Evolutionary conservation across 2,329 filamentous ascomycete genomes (phyloP), one percentile per base, ranked within the genome.

Genomic region (Fusarium nisikadoi): DNA sequence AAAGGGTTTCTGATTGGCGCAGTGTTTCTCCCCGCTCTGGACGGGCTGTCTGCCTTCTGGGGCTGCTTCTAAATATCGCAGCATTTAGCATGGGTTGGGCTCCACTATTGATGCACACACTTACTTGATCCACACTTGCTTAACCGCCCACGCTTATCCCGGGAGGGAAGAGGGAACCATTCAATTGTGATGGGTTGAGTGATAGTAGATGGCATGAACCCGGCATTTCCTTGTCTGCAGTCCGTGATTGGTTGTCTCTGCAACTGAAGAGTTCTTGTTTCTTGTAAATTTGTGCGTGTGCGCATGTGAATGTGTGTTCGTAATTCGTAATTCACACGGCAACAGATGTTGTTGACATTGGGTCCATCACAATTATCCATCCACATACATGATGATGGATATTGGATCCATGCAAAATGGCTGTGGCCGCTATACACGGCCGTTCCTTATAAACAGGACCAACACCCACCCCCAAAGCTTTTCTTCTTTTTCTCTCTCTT

Each of bases 401-500:
- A 46, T 52, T 27, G 33, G 33, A 27, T 56, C 53, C 39, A 35
- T 27, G 29, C 53, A 47, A 27, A 47, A 47, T 47, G 29, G 53
- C 45, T 52, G 60, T 68, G 70, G 70, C 58, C 67, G 47, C 63
- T 49, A 47, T 74, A 63, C 63, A 65, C 36, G 76, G 74, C 65
- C 70, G 62, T 68, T 54, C 56, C 67, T 65, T 78, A 78, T 78
- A 78, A 77, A 74, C 77, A 76, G 55, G 73, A 76, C 76, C 80
- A 79, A 79, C 78, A 79, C 80, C 80, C 78, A 79, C 55, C 77
- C 72, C 57, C 65, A 73, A 76, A 57, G 4, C 76, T 66, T 53
- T 23, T 39, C 23, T 47, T 77, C 79, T 77, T 68, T 47, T 75
- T 77, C 77, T 79, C 79, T 83, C 82, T 82, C 77, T 80, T 84